A percentile compares a stretch with the other conserved stretches of the same genome.
Evolutionary conservation across 2,329 filamentous ascomycete genomes (phyloP).

Genomic region (Coniella lustricola): DNA sequence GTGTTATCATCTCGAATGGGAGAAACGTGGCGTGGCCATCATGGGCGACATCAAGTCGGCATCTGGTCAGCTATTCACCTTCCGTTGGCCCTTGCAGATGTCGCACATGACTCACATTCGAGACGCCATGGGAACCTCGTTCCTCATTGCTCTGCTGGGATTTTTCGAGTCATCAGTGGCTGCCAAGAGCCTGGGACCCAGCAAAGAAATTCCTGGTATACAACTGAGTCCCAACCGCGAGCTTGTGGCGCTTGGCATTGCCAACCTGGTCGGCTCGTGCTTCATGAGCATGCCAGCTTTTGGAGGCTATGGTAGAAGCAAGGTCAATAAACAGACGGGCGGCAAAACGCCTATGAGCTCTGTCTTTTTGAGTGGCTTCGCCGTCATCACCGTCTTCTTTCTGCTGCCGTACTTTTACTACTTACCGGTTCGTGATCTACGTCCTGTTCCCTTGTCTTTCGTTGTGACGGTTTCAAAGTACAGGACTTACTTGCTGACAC

Average conservation of each 20-base stretch:
- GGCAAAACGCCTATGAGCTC: conserved; percentile 92
- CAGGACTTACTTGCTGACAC: background rate
- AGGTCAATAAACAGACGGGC: conserved; percentile 88
- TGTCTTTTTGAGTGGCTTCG: conserved; percentile 75
- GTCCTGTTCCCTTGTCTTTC: conserved; percentile 9
- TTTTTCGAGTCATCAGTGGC: conserved; percentile 98
- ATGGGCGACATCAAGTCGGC: conserved; percentile 73
- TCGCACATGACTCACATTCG: conserved; percentile 75
- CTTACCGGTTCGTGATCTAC: conserved; percentile 63
- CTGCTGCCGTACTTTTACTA: conserved; percentile 91
- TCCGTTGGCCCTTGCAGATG: conserved; percentile 77
- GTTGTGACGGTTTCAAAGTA: background rate
- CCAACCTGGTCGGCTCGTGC: conserved; percentile 84
- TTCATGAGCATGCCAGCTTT: conserved; percentile 93
- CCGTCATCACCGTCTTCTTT: conserved; percentile 72
- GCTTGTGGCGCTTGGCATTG: conserved; percentile 81
- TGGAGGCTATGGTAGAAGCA: conserved; percentile 91
- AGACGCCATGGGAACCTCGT: conserved; percentile 81
- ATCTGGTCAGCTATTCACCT: conserved; percentile 65
- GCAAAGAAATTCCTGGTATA: conserved; percentile 67
- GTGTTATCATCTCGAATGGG: conserved; percentile 71
- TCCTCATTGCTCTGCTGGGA: conserved; percentile 89
- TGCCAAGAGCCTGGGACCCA: conserved; percentile 76
- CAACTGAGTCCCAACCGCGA: conserved; percentile 86
- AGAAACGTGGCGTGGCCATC: conserved; percentile 71